Conservation (phyloP, 1,139 yeast species). For the Pichia sp. region DNA sequence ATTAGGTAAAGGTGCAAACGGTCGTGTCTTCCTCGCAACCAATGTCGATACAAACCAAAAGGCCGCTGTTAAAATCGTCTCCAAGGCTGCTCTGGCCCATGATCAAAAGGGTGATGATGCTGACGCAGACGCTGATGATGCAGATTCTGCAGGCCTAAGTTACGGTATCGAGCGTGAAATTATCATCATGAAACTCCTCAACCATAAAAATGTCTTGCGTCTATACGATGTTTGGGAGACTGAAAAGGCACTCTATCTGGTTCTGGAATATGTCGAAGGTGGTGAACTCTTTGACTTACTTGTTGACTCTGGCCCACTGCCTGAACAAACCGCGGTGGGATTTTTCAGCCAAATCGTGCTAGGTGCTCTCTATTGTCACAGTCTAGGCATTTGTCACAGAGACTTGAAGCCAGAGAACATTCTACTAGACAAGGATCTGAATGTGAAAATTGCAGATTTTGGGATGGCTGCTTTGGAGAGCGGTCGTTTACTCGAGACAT, state of each 20-base stretch:
- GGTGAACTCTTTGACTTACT: constrained; percentile 93
- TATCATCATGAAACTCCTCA: constrained; percentile 77
- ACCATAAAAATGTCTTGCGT: constrained; percentile 94
- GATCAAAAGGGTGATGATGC: constrained; percentile 6
- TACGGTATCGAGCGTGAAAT: constrained; percentile 97
- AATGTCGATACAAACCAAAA: constrained; percentile 77
- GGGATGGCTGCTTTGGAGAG: constrained; percentile 99
- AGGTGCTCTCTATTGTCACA: constrained; percentile 92
- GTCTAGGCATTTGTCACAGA: constrained; percentile 89
- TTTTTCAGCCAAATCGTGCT: constrained; percentile 88
- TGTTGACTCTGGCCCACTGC: constrained; percentile 80
- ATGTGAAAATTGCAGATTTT: constrained; percentile 94
- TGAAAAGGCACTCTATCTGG: constrained; percentile 82
- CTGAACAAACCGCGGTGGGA: constrained; percentile 82
- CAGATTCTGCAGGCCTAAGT: constrained; percentile 58
- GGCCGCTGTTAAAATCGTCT: constrained; percentile 96
- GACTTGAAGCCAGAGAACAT: constrained; percentile 95
- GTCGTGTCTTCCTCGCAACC: constrained; percentile 87
- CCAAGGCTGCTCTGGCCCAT: constrained; percentile 65
- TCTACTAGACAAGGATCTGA: constrained; percentile 74
- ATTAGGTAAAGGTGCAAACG: constrained; percentile 91
- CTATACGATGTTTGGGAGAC: constrained; percentile 98
- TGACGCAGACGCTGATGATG: constrained; percentile 20
- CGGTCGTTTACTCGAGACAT: constrained; percentile 75
- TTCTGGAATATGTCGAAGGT: constrained; percentile 93